Evolutionary conservation across 306 rosid species (phyloP), one percentile per base, ranked within the genome.

Genomic region (Begonia peltatifolia): DNA sequence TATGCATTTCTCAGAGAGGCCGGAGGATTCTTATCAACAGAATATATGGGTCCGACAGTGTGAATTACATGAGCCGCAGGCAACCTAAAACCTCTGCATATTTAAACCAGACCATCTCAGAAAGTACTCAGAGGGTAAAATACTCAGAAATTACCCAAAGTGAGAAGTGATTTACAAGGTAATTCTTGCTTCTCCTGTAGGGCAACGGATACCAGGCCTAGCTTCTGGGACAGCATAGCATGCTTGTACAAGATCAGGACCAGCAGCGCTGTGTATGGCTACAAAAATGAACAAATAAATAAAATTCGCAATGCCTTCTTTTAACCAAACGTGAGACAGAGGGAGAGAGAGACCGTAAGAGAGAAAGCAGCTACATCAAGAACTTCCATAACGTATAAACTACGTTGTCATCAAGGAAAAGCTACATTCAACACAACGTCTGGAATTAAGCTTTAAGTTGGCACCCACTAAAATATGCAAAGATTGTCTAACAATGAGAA

Each of bases 181-280:
- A 60, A 88, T 79, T 66, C 95, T 77, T 47, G 97, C 97, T 73
- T 88, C 97, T 55, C 97, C 95, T 0, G 84, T 77, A 47, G 97
- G 97, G 47, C 93, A 88, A 47, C 97, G 95, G 41, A 88, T 66
- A 46, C 93, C 79, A 7, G 76, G 81, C 52, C 76, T 52, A 50
- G 72, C 93, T 72, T 84, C 83, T 15, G 84, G 87, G 51, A 88
- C 89, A 59, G 51, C 48, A 42, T 50, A 64, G 68, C 97, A 88
- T 4, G 89, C 95, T 68, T 69, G 65, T 47, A 63, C 65, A 51
- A 88, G 95, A 52, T 88, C 84, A 8, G 87, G 87, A 12, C 97
- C 95, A 6, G 97, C 89, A 53, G 89, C 93, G 55, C 74, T 68
- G 62, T 88, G 97, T 54, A 88, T 79, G 23, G 97, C 97, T 88